Evolutionary conservation across 2,329 filamentous ascomycete genomes (phyloP).

Genomic region (Diaporthe eres): DNA sequence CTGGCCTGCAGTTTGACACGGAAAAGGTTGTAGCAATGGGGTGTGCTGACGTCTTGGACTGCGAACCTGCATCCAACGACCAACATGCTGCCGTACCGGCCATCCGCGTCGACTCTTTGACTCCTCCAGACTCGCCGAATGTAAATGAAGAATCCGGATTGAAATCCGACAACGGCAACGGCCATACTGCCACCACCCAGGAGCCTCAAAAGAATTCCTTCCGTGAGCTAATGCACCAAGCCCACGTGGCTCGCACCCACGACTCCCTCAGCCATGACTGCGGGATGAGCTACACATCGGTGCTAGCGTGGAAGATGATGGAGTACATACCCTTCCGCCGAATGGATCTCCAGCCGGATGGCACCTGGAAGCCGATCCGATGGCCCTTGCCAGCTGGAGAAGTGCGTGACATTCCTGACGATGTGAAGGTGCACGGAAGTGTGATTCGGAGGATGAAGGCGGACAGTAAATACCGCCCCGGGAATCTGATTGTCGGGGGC

Average conservation of each 20-base stretch:
- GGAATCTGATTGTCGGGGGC: slow-evolving; percentile 84
- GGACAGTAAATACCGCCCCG: slow-evolving; percentile 77
- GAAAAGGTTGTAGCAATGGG: slow-evolving; percentile 77
- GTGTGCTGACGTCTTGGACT: slow-evolving; percentile 64
- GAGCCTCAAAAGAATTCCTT: slow-evolving; percentile 57
- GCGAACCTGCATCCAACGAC: neutral
- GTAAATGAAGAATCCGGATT: neutral
- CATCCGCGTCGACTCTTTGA: slow-evolving; percentile 53
- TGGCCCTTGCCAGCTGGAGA: slow-evolving; percentile 87
- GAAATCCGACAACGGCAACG: neutral
- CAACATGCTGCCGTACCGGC: slow-evolving; percentile 45
- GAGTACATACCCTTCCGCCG: slow-evolving; percentile 85
- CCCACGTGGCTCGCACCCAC: slow-evolving; percentile 72
- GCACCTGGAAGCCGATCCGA: slow-evolving; percentile 83
- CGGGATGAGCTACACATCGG: slow-evolving; percentile 68
- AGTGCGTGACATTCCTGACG: slow-evolving; percentile 79
- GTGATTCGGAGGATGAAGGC: slow-evolving; percentile 79
- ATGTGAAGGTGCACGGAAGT: slow-evolving; percentile 79
- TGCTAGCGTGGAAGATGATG: slow-evolving; percentile 82
- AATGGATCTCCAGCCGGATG: slow-evolving; percentile 82
- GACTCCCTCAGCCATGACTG: slow-evolving; percentile 78
- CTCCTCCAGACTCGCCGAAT: slow-evolving; percentile 43
- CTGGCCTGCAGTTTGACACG: slow-evolving; percentile 79
- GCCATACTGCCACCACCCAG: slow-evolving; percentile 35
- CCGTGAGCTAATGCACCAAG: slow-evolving; percentile 69